These are phyloP conservation scores for Cyclotella choctawhatcheeana DNA, from an alignment of 108 stramenopile genomes.

Conservation along the genomic window DNA sequence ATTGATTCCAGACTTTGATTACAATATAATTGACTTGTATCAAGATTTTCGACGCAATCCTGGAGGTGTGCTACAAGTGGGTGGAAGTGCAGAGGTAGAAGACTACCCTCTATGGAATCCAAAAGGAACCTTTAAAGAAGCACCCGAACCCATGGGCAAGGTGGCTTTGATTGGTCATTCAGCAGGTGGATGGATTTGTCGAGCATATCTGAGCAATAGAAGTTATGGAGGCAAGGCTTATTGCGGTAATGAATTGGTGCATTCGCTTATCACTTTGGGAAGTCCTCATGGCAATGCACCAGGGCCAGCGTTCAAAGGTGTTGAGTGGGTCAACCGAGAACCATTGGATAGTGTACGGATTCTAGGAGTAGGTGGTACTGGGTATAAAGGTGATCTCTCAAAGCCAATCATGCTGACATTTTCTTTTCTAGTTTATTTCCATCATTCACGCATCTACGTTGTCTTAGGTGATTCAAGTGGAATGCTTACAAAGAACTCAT, in stretches of 20 bases:
- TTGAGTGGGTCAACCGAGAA: slow-evolving; percentile 67
- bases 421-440: background rate
- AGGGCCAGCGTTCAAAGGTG: slow-evolving; percentile 72
- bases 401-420: too few relatives aligned
- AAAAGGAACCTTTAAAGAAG: slow-evolving; percentile 56
- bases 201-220: slow-evolving; percentile 61
- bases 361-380: slow-evolving; percentile 67
- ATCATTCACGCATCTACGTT: background rate
- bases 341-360: slow-evolving; percentile 46
- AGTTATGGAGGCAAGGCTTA: slow-evolving; percentile 73
- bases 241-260: slow-evolving; percentile 54
- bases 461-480: slow-evolving; percentile 54
- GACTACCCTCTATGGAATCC: slow-evolving; percentile 70
- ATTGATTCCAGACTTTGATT: slow-evolving; percentile 54
- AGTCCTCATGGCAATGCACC: slow-evolving; percentile 69
- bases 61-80: slow-evolving; percentile 67
- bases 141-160: slow-evolving; percentile 46
- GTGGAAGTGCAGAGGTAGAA: slow-evolving; percentile 65
- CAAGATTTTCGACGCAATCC: slow-evolving; percentile 71
- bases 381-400: slow-evolving; percentile 63
- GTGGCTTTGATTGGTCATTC: slow-evolving; percentile 61
- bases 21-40: slow-evolving; percentile 59
- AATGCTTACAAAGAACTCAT: slow-evolving; percentile 58
- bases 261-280: slow-evolving; percentile 71
- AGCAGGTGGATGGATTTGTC: slow-evolving; percentile 75